These are phyloP conservation scores for Emmonsia crescens DNA, from an alignment of 2,329 filamentous ascomycete species.

Conservation along the genomic window DNA sequence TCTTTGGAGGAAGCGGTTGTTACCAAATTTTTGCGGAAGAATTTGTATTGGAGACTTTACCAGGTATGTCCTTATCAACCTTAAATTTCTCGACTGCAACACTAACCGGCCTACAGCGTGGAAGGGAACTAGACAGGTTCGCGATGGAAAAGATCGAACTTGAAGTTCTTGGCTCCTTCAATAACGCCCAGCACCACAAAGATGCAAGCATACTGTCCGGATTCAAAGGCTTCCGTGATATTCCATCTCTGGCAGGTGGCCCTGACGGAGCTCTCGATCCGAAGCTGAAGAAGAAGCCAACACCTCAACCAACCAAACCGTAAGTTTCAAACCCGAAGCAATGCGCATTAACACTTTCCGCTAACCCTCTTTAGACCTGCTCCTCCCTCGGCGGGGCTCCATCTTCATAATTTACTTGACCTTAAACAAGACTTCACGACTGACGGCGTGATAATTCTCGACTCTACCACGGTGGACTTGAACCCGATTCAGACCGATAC, in stretches of 20 bases:
- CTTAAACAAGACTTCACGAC: not conserved
- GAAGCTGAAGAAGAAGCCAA: slow-evolving; percentile 2
- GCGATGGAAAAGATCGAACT: slow-evolving; percentile 2
- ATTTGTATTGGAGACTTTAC: slow-evolving; percentile 4
- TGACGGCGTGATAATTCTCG: not conserved
- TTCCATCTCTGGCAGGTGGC: slow-evolving; percentile 1
- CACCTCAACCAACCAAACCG: not conserved
- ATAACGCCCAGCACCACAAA: not conserved
- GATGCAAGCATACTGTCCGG: not conserved
- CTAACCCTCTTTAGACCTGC: not conserved
- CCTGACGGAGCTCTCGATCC: slow-evolving; percentile 2
- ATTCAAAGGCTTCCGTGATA: slow-evolving; percentile 1
- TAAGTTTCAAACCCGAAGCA: not conserved
- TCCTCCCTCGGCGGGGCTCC: not conserved
- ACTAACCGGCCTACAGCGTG: not conserved
- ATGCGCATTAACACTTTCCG: not conserved
- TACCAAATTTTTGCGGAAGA: not conserved
- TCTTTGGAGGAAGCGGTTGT: not conserved
- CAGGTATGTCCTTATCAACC: not conserved
- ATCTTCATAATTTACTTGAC: not conserved
- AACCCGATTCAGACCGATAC: slow-evolving; percentile 1
- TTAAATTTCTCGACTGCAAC: not conserved
- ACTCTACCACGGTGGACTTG: not conserved
- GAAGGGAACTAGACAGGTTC: not conserved
- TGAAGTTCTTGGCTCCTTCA: slow-evolving; percentile 2